phyloP scores from a whole-genome alignment of 441 rosid genomes.

The Viola pubescens region DNA sequence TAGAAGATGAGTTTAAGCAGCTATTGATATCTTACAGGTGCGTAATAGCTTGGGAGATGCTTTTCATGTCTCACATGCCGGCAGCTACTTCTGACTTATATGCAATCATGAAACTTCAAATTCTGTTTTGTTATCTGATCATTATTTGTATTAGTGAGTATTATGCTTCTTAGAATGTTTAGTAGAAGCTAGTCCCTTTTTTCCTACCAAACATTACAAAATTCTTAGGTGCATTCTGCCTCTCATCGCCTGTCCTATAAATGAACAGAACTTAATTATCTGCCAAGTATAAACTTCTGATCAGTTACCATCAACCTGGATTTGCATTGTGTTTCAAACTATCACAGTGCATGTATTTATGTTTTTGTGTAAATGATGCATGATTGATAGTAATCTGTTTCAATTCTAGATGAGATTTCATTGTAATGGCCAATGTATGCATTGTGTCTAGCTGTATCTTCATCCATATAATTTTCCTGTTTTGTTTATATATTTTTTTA shows the following conservation, averaged over 20 bases:
- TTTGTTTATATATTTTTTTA: slow-evolving; percentile 10
- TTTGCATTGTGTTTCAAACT: neutral
- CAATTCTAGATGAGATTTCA: neutral
- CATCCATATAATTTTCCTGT: slow-evolving; percentile 6
- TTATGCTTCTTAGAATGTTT: neutral
- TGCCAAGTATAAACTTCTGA: neutral
- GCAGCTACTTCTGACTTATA: slow-evolving; percentile 3
- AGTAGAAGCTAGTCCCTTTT: neutral
- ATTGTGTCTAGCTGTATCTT: slow-evolving; percentile 6
- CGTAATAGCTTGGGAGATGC: neutral
- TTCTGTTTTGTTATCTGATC: neutral
- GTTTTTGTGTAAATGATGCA: neutral
- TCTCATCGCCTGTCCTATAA: neutral
- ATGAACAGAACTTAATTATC: neutral
- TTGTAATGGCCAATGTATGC: neutral
- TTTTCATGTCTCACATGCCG: neutral
- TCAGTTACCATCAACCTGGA: neutral
- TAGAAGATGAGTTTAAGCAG: slow-evolving; percentile 91
- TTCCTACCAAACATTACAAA: too few relatives aligned
- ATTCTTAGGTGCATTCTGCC: too few relatives aligned
- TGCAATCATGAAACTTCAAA: neutral
- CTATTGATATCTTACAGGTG: slow-evolving; percentile 76
- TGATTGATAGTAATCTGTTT: slow-evolving; percentile 1
- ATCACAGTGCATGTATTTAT: neutral
- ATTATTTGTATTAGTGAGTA: neutral